Evolutionary conservation across 805 yeast genomes (phyloP), one percentile per base, ranked within the genome.

Genomic region (Dipodascopsis uninucleata): DNA sequence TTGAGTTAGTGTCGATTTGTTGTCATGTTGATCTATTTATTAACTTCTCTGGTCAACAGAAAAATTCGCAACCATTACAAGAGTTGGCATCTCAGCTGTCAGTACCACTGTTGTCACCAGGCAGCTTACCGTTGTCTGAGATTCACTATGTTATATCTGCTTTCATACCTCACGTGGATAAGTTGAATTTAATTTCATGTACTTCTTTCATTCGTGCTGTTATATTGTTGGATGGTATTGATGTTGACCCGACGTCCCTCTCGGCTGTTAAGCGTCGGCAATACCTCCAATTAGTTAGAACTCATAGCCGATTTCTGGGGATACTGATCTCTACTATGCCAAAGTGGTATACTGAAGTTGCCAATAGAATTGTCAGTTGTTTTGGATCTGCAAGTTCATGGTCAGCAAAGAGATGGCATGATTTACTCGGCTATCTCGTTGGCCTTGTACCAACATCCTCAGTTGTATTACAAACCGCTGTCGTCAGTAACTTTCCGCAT

Each of bases 261-360:
- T 28, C 47, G 12, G 42, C 6, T 2, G 7, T 36, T n/a, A 42
- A 49, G 16, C 28, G 47, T 10, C 20, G 34, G 14, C 3, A 32
- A 2, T 39, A 39, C 16, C 12, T 29, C 8, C 32, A 39, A 3
- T 28, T 45, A 9, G 28, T 48, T 5, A 68, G 71, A 38, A 67
- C 71, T 36, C 88, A 84, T 64, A 74, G 82, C 36, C 81, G 78
- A 34, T 93, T 93, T 63, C 67, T 86, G 36, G 74, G 79, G 35
- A 85, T 89, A 22, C 71, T 90, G 41, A 85, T 89, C 29, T 82
- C 95, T 3, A 83, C 90, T 36, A 72, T 81, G 49, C 97, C 97
- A 5, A 85, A 81, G 63, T 90, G 95, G 85, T 80, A 93, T 78
- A 75, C 77, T 52, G 94, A 85, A 47, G 85, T 90, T n/a, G 79